Evolutionary conservation across 805 yeast genomes (phyloP).

Genomic region (Candida andamanensis): DNA sequence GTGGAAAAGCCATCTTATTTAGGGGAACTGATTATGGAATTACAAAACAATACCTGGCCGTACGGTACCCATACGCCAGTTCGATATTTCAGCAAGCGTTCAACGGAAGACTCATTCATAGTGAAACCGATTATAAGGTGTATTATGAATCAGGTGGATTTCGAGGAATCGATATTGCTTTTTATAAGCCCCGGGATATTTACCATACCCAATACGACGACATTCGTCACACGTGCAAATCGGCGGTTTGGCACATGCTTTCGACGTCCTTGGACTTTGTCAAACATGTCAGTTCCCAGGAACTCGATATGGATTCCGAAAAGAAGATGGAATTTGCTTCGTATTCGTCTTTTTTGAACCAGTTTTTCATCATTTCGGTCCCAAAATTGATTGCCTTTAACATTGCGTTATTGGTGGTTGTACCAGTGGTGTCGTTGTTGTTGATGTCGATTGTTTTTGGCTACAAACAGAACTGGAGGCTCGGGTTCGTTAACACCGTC

Average conservation of each 20-base stretch:
- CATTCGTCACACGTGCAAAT: conserved; percentile 56
- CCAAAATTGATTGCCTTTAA: conserved; percentile 47
- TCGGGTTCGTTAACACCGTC: conserved; percentile 32
- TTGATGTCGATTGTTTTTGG: conserved; percentile 45
- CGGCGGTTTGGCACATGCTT: conserved; percentile 82
- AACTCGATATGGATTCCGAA: conserved; percentile 30
- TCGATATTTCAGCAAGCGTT: conserved; percentile 85
- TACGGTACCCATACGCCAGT: conserved; percentile 67
- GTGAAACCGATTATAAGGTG: conserved; percentile 83
- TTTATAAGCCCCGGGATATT: conserved; percentile 75
- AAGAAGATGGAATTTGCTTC: conserved; percentile 39
- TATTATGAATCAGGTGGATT: conserved; percentile 58
- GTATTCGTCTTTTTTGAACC: conserved; percentile 61
- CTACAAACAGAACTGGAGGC: conserved; percentile 43
- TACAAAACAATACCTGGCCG: conserved; percentile 51
- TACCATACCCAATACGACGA: conserved; percentile 79
- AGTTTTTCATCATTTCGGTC: conserved; percentile 52
- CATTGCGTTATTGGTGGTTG: conserved; percentile 43
- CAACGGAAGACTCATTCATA: conserved; percentile 59
- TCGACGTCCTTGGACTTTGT: conserved; percentile 62
- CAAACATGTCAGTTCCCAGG: conserved; percentile 30
- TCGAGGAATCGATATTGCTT: conserved; percentile 87
- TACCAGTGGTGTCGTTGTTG: conserved; percentile 50
- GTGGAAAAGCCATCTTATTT: conserved; percentile 77
- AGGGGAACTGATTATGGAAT: conserved; percentile 79